Evolutionary conservation across 768 basidiomycete genomes (phyloP).

Genomic region (Tubosaeta sp.): DNA sequence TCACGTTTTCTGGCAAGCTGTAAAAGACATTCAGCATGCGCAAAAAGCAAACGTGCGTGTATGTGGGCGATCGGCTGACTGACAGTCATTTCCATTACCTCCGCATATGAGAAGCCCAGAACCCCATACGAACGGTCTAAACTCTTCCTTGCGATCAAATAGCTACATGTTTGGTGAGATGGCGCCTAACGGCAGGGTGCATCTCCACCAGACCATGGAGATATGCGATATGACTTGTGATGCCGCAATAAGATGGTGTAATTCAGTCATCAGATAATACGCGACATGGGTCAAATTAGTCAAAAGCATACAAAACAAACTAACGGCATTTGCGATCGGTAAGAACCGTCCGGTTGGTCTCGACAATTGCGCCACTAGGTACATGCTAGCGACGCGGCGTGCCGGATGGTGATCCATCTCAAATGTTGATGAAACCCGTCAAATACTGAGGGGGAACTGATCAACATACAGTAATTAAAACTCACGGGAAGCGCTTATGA

Average conservation of each 20-base stretch:
- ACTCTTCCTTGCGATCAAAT: not conserved
- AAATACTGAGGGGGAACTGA: too few species aligned
- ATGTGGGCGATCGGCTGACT: conserved; percentile 16
- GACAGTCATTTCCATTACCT: not conserved
- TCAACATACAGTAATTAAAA: too few species aligned
- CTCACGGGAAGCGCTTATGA: not conserved
- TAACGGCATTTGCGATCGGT: conserved; percentile 5
- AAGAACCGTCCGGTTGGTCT: not conserved
- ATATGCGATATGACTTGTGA: conserved; percentile 1
- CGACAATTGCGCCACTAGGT: too few species aligned
- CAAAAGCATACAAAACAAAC: not conserved
- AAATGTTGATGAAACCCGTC: too few species aligned
- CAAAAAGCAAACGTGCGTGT: not conserved
- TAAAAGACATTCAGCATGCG: not conserved
- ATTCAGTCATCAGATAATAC: not conserved
- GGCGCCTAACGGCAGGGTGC: not conserved
- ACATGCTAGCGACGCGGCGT: too few species aligned
- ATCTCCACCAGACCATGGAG: not conserved
- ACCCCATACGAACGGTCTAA: not conserved
- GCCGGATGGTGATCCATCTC: too few species aligned
- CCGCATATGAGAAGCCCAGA: not conserved
- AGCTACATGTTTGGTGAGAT: not conserved
- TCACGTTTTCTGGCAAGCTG: conserved; percentile 1
- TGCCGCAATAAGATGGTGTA: not conserved
- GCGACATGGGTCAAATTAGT: not conserved